Evolutionary conservation across 75 land plant genomes (phyloP), one percentile per base, ranked within the genome.

Genomic region (Pinus tabuliformis): DNA sequence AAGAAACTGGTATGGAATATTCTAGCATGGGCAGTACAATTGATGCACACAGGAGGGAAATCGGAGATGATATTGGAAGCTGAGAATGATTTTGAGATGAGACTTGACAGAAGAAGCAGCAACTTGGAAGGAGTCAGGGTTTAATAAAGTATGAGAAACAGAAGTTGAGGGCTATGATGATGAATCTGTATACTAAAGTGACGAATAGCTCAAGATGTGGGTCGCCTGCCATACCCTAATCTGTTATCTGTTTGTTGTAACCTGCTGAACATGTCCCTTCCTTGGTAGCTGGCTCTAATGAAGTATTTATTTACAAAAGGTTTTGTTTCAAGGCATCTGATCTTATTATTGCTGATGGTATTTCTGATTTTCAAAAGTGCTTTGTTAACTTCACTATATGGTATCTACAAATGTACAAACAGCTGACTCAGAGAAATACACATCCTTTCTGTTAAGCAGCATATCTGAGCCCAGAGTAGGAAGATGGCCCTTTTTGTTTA

Each of bases 391-490:
- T 21, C 63, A 61, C 64, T 5, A 49, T 18, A 37, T 75, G 73
- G 66, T 13, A 76, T 36, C 37, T 3, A 36, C 37, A 36, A n/a
- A 26, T 26, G 26, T 97, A 97, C 91, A 97, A 97, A 76, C 90
- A 95, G 73, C 84, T 97, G 11, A 97, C 99, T 57, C 91, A 89
- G 71, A 95, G 98, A 63, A 79, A 73, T 56, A 92, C 96, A 15
- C 99, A 95, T 77, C 91, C 90, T 11, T 74, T 97, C 61, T 95
- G 99, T 76, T 95, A 95, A 42, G 91, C 98, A 9, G 98, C 99
- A 76, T 95, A 95, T 77, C 75, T 97, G 76, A 97, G 89, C 80
- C 77, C 92, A 36, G 99, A 97, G 73, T 91, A 91, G 78, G 96
- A 91, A 75, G 99, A 97, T 81, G 99, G 94, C 42, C 99, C 99